Evolutionary conservation across 805 yeast species (phyloP), one percentile per base, ranked within the genome.

Genomic region (Priceomyces medius): DNA sequence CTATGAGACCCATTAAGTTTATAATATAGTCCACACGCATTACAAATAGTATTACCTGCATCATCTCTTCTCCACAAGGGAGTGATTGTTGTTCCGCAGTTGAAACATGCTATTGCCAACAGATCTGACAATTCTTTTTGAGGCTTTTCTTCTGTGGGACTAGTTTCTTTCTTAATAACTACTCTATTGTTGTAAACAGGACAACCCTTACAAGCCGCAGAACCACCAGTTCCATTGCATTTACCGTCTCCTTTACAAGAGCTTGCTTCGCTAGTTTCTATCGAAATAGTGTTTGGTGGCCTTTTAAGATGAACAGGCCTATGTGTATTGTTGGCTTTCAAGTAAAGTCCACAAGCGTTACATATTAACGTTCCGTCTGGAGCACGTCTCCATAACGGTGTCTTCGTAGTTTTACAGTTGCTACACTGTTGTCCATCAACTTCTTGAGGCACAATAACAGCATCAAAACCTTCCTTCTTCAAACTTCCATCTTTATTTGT

Each of bases 211-310:
- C 96, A 87, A 3, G 88, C 88, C 4, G 73, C 73, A 2, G 88
- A 63, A 1, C 96, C 96, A 4, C 96, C 96, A 3, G 90, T 86
- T 2, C 96, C 96, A 54, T 87, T 86, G 60, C 96, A 87, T 44
- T 80, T 73, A 4, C 95, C 89, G 49, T 81, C 83, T 2, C 90
- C 90, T 26, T 80, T 76, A 51, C 90, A 84, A 4, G 82, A 70
- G 2, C 88, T 89, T 29, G 57, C 66, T 20, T 66, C 64, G n/a
- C 49, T 56, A 16, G 8, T 17, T 9, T 64, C 54, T n/a, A 77
- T 53, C 3, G 71, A 51, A 1, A 78, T 71, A 14, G 75, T 64
- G 45, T 69, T 73, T 3, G 81, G 81, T 0, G 81, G 80, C 37
- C 81, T 66, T 51, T 81, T 81, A 51, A 82, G 64, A 51, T 81